Base-by-base conservation (phyloP, 768 basidiomycete species). In the Favolaschia claudopus region DNA sequence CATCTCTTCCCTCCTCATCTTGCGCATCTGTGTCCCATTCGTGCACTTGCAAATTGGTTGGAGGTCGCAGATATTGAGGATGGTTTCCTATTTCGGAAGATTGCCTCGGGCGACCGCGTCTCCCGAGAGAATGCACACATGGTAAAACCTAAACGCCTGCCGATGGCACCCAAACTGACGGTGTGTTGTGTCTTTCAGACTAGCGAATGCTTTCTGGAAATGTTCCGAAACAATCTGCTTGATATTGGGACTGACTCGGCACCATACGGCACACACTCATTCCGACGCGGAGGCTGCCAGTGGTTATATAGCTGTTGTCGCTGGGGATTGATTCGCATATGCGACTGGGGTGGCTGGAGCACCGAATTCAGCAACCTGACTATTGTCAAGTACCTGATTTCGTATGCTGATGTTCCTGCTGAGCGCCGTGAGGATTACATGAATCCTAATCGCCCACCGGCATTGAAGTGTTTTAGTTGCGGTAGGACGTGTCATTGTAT, bases 271-370 rank as follows among this genome's bases (percentile, higher is more conserved):
- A 78, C 75, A 0, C 77, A 79, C 60, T 75, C 78, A 0, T 79
- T 82, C 64, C 69, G 71, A 7, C 67, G 71, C 20, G 75, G 77
- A 15, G 77, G 78, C 0, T 77, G 75, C 51, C 78, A 81, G 54
- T 80, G 73, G 44, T 64, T 82, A 10, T 59, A 70, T n/a, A 60
- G 66, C 4, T 58, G 66, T 12, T 53, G 66, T 2, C 68, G 72
- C 3, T 82, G 79, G 79, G 60, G 67, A 0, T 60, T 80, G 0
- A 49, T 70, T 3, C 55, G 60, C 9, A 76, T 82, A 20, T 82
- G 79, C 53, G 73, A 75, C 22, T 81, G 80, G 78, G 80, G 76
- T 31, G 80, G 79, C 1, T 81, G 80, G 79, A 74, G 70, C 48
- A 72, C 67, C 0, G 73, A 79, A 43, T 77, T 76, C 55, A 71